phyloP scores from a whole-genome alignment of 495 filamentous ascomycete genomes.

The Podospora didyma region DNA sequence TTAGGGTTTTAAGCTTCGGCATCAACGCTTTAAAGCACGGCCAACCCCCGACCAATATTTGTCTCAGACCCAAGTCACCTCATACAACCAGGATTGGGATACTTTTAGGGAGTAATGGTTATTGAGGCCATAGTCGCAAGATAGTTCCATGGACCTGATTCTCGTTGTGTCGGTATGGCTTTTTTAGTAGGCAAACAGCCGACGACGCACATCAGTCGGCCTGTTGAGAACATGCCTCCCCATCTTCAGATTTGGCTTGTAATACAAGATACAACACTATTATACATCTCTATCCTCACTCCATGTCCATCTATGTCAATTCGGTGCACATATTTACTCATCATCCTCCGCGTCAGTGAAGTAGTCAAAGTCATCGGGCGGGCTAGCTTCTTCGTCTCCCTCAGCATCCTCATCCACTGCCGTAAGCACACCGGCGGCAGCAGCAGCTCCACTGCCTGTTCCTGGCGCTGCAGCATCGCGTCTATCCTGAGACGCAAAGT shows the following conservation, averaged over 20 bases:
- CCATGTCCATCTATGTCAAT: neutral
- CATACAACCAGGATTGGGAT: too few species aligned
- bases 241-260: neutral
- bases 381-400: slow-evolving; percentile 73
- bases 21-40: too few species aligned
- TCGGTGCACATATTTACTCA: slow-evolving; percentile 18
- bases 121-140: too few species aligned
- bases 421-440: slow-evolving; percentile 75
- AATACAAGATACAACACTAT: slow-evolving; percentile 9
- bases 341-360: slow-evolving; percentile 69
- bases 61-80: too few species aligned
- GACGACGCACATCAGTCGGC: too few species aligned
- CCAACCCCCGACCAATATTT: too few species aligned
- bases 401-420: slow-evolving; percentile 84
- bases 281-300: slow-evolving; percentile 1
- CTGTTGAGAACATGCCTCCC: too few species aligned
- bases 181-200: too few species aligned
- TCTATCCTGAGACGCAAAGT: neutral
- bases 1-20: too few species aligned
- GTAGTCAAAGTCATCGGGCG: slow-evolving; percentile 83
- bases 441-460: slow-evolving; percentile 55
- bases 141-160: too few species aligned
- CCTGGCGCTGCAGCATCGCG: slow-evolving; percentile 1
- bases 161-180: too few species aligned
- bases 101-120: too few species aligned